Evolutionary conservation across 768 basidiomycete genomes (phyloP), one percentile per base, ranked within the genome.

Genomic region (Lentinus brumalis): DNA sequence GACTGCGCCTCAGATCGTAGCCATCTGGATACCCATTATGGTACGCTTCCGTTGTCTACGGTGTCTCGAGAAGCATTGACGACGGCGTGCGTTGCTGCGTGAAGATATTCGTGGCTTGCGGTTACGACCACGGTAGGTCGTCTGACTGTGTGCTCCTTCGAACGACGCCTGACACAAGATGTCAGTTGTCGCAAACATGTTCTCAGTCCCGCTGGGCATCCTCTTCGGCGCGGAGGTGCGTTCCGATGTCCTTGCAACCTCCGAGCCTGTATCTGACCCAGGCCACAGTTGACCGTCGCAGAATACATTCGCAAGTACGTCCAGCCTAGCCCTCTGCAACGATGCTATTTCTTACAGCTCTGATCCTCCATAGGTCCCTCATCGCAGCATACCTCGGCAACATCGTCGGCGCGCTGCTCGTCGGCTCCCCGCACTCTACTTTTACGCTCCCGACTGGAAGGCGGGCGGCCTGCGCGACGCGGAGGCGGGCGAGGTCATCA

Each of bases 11-110:
- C 10, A 86, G 81, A 78, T 90, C 41, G 74, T 85, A 59, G 83
- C 84, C 0, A 78, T 83, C 50, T 90, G 88, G 89, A 82, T 90
- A 56, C 89, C 89, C 6, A 89, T 90, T 60, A 90, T 87, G 86
- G 86, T 86, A 65, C 41, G 79, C 18, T n/a, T 10, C 32, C n/a
- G 12, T 15, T 18, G 21, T 41, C 16, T 0, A 15, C 5, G 35
- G 3, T 12, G 39, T 10, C 18, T 12, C 4, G 16, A 21, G 21
- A 39, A 15, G 29, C 9, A 40, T 44, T 10, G 29, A 49, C 59
- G 21, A 26, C 18, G 46, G 8, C 39, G 51, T 10, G 5, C 32
- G 32, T 35, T 35, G 35, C 1, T 35, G 1, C 35, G 35, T 35
- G 7, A 35, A 88, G 86, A 77, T 87, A 26, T 91, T 90, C 69